Evolutionary conservation across 2,329 filamentous ascomycete genomes (phyloP), one percentile per base, ranked within the genome.

Genomic region (Aspergillus fischeri): DNA sequence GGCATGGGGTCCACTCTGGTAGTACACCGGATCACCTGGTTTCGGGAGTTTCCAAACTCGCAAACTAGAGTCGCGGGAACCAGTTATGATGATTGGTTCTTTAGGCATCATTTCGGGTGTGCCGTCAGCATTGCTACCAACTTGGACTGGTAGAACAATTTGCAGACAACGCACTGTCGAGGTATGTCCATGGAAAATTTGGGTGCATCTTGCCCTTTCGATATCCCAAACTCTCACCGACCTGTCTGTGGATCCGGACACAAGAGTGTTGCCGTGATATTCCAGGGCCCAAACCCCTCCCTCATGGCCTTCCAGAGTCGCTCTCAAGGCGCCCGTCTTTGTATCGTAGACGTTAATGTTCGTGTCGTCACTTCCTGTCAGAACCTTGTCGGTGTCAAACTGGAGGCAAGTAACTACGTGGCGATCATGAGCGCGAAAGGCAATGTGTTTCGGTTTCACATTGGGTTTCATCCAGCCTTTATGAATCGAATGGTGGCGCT

Each of bases 141-240:
- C 86, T 67, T 92, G 83, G 1, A 88, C 87, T 0, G 94, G 92
- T 82, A 96, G 89, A 47, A 99, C 80, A 56, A 99, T 97, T 70
- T 97, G 92, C 59, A 99, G 79, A 70, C 94, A 99, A 62, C 94
- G 88, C 3, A 99, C 94, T 14, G 94, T 99, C 45, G 93, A 97
- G 9, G 94, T 99, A 71, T 99, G 94, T 0, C 94, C 95, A 70
- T 97, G 92, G 72, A 99, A 99, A 0, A 96, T 88, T 71, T 99
- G 94, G 10, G 92, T 93, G 73, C 93, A 97, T 49, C 90, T 84
- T 0, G 92, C 94, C 66, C 89, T 89, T 69, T 96, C 91, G 62
- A 99, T 97, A 71, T 99, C 93, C 94, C 94, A 99, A 0, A 99
- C 93, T n/a, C 94, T 87, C n/a, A 99, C 94, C 10, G 94, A 96